Percentiles rank a stretch among this genome's conserved stretches.
phyloP scores from a whole-genome alignment of 108 stramenopile genomes.

The Conticribra weissflogii region DNA sequence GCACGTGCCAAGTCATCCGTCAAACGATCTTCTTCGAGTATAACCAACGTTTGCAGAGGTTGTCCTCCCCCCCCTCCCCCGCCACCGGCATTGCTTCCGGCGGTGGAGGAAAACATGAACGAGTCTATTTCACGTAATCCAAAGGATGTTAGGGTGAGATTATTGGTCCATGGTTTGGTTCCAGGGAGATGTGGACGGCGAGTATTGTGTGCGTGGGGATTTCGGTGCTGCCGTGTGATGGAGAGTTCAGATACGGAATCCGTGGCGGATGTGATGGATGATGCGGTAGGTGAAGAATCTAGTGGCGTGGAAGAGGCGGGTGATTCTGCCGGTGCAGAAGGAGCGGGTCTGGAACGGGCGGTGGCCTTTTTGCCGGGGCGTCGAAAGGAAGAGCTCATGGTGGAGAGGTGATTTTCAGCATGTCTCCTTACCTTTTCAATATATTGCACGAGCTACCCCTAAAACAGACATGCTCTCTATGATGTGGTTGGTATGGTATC shows the following conservation, averaged over 20 bases:
- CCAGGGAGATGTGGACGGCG: constrained; percentile 22
- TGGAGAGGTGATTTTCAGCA: too few relatives aligned
- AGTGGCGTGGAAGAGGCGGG: not conserved
- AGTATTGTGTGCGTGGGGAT: not conserved
- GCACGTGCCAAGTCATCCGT: constrained; percentile 63
- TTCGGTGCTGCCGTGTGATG: constrained; percentile 3
- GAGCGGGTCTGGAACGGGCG: not conserved
- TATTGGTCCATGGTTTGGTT: constrained; percentile 60
- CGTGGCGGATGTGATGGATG: not conserved
- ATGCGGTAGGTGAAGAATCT: too few relatives aligned
- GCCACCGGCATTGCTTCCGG: constrained; percentile 50
- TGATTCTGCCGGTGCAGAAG: not conserved
- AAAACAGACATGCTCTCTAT: too few relatives aligned
- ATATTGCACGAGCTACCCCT: too few relatives aligned
- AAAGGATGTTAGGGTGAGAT: constrained; percentile 66
- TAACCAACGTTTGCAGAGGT: constrained; percentile 67
- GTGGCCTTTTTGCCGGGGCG: not conserved
- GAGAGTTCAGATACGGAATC: not conserved
- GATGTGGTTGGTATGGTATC: too few relatives aligned
- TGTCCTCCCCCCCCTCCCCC: constrained; percentile 67
- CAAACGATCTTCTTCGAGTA: constrained; percentile 85
- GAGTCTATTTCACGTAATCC: constrained; percentile 80
- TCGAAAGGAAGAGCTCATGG: constrained; percentile 13
- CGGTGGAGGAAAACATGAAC: constrained; percentile 48
- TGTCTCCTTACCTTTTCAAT: too few relatives aligned